Evolutionary conservation across 176 grass and related monocot genomes (phyloP).

Genomic region (Oryza glaberrima): DNA sequence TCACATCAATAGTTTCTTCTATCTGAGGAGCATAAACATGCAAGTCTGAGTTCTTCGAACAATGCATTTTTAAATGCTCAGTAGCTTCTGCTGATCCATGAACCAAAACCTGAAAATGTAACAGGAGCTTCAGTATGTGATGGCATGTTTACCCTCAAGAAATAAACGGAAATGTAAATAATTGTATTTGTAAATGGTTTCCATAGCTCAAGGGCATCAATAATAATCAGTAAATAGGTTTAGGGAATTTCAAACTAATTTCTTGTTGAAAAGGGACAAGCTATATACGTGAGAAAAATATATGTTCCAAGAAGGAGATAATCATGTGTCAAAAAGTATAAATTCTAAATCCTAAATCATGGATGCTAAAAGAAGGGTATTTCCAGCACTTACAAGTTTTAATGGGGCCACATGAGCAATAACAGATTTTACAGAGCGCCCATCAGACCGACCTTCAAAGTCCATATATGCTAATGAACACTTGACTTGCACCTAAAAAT

Average conservation of each 20-base stretch:
- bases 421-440: conserved; percentile 91
- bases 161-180: conserved; percentile 25
- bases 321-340: conserved; percentile 36
- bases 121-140: conserved; percentile 14
- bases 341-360: conserved; percentile 32
- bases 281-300: background rate
- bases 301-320: conserved; percentile 2
- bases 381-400: conserved; percentile 75
- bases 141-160: background rate
- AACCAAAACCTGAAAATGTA: conserved; percentile 69
- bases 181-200: background rate
- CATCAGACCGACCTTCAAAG: conserved; percentile 99
- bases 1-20: conserved; percentile 97
- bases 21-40: conserved; percentile 97
- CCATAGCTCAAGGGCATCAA: conserved; percentile 14
- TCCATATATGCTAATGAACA: conserved; percentile 93
- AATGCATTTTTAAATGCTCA: conserved; percentile 97
- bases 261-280: conserved; percentile 25
- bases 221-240: conserved; percentile 7
- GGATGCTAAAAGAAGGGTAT: conserved; percentile 15
- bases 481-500: conserved; percentile 91
- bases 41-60: conserved; percentile 72
- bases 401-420: conserved; percentile 88
- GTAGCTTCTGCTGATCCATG: conserved; percentile 97
- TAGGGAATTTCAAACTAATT: conserved; percentile 5